A percentile compares a stretch with the other conserved stretches of the same genome.
These are phyloP conservation scores for Suhomyces yuchorum DNA, from an alignment of 1,139 yeast genomes.

Conservation along the genomic window DNA sequence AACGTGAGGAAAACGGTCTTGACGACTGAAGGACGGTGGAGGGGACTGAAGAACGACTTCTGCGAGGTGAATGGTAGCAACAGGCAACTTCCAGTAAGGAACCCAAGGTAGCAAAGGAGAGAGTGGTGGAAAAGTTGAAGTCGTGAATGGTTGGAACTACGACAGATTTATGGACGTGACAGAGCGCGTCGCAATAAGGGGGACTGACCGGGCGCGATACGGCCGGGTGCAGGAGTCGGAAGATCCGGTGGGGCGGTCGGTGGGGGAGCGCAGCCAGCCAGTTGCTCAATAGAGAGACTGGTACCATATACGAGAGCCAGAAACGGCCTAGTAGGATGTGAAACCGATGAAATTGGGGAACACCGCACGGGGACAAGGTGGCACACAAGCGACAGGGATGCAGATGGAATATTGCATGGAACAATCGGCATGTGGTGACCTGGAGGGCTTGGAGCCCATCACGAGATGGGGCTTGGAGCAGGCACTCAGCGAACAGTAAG, in stretches of 20 bases:
- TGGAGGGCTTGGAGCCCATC: background rate
- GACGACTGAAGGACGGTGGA: background rate
- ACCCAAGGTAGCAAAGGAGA: background rate
- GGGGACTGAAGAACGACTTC: background rate
- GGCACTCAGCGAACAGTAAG: too few relatives aligned
- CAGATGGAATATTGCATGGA: background rate
- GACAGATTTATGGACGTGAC: slow-evolving; percentile 6
- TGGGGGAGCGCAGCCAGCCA: background rate
- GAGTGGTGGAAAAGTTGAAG: slow-evolving; percentile 1
- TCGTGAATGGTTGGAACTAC: slow-evolving; percentile 1
- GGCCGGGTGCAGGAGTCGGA: slow-evolving; percentile 8
- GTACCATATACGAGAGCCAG: background rate
- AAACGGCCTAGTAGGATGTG: background rate
- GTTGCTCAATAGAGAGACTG: background rate
- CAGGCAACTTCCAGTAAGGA: background rate
- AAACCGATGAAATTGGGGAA: background rate
- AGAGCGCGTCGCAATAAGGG: slow-evolving; percentile 8
- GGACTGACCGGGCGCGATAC: slow-evolving; percentile 4
- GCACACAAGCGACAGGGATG: background rate
- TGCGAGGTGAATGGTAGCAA: background rate
- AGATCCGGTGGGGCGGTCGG: slow-evolving; percentile 1
- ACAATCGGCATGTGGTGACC: background rate
- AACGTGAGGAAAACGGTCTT: background rate
- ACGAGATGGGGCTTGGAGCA: too few relatives aligned
- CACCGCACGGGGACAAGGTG: background rate